Base-by-base conservation (phyloP, 306 rosid species). In the Malus sylvestris region DNA sequence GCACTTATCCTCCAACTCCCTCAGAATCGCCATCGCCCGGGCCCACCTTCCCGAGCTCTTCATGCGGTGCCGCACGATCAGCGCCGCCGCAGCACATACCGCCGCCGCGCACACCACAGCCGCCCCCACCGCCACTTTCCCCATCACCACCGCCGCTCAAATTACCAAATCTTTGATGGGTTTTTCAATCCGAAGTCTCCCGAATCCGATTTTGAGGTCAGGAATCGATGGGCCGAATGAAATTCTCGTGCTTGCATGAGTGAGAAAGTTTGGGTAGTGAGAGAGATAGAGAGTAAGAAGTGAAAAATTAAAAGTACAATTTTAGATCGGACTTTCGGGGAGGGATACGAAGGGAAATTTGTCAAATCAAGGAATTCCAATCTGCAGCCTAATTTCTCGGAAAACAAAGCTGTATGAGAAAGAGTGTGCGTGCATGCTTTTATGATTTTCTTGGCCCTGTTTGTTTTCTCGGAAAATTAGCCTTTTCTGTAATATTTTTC, bases 41-140 rank as follows among this genome's bases (percentile, higher is more conserved):
- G 78, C 77, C 98, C 93, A 91, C 85, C 86, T 91, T 42, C 85
- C 88, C 4, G 89, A 82, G 80, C 76, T 81, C 78, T 35, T 80
- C 82, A 76, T 59, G 5, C 90, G 86, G 44, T 85, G 88, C 16
- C 86, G 87, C 57, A 87, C 88, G 67, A 87, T 84, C 83, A 96
- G 81, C 58, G 86, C 97, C 82, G 99, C 97, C 85, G 91, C 97
- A 8, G 92, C 89, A 63, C 96, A 89, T 13, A 66, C 89, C 27
- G 91, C 92, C 20, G 92, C 97, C 23, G 98, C 86, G 61, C 91
- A 88, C 27, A 87, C 94, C 42, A 84, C 87, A 25, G 89, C 87
- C 59, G 92, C 90, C 42, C 91, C 84, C 42, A 85, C 88, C 38
- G 81, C 88, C 29, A 85, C 86, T 78, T 96, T 96, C 68, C 91